A percentile compares a stretch with the other conserved stretches of the same genome.
Evolutionary conservation across 257 asterid genomes (phyloP).

Genomic region (Lycium barbarum): DNA sequence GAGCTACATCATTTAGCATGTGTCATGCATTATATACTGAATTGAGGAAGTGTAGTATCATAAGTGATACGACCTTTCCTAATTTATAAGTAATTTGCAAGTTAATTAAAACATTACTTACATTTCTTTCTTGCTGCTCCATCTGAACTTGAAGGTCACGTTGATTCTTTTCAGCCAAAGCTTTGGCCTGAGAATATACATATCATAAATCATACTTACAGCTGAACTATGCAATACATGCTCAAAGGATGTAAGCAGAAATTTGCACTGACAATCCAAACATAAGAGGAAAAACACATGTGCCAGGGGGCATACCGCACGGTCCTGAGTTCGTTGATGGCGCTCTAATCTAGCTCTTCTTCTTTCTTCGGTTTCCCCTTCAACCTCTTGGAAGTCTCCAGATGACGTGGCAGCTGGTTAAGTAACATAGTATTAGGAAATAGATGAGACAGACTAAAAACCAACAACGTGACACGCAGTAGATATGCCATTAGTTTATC

Average conservation of each 20-base stretch:
- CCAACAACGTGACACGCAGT: neutral
- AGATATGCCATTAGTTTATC: slow-evolving; percentile 8
- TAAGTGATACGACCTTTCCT: neutral
- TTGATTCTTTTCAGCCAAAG: slow-evolving; percentile 95
- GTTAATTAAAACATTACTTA: slow-evolving; percentile 50
- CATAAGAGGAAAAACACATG: slow-evolving; percentile 7
- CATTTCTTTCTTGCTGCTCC: slow-evolving; percentile 99
- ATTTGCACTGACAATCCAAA: slow-evolving; percentile 2
- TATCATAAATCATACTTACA: slow-evolving; percentile 26
- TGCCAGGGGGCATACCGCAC: slow-evolving; percentile 67
- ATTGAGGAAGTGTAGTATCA: neutral
- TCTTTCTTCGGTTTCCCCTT: slow-evolving; percentile 97
- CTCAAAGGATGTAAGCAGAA: slow-evolving; percentile 2
- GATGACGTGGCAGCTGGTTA: slow-evolving; percentile 67
- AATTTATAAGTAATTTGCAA: neutral
- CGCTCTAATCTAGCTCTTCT: slow-evolving; percentile 95
- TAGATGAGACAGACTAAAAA: slow-evolving; percentile 33
- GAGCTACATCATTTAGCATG: neutral
- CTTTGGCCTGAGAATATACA: slow-evolving; percentile 75
- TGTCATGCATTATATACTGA: neutral
- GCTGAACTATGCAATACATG: slow-evolving; percentile 9
- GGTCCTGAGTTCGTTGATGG: slow-evolving; percentile 93
- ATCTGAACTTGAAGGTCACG: slow-evolving; percentile 90
- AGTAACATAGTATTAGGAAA: slow-evolving; percentile 41
- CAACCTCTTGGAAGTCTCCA: slow-evolving; percentile 86